phyloP scores from a whole-genome alignment of 805 yeast genomes.

The Schizosaccharomyces cryophilus region DNA sequence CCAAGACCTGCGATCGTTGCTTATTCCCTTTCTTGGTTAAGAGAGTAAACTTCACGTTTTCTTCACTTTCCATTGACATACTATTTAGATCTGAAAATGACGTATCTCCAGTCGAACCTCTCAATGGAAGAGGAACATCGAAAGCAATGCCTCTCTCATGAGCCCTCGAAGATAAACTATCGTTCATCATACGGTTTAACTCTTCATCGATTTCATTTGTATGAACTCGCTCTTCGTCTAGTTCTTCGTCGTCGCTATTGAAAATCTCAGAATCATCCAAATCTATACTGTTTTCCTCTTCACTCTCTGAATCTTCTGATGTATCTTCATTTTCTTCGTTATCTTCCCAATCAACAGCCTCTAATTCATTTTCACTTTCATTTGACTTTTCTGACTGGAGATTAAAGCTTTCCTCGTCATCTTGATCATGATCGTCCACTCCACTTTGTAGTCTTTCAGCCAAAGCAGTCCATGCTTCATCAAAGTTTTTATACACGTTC shows the following conservation, averaged over 20 bases:
- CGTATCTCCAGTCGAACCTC: not conserved
- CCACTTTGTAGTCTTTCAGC: slow-evolving; percentile 4
- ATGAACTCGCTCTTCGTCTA: slow-evolving; percentile 2
- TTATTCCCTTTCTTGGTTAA: slow-evolving; percentile 8
- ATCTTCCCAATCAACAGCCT: not conserved
- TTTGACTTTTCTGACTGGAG: not conserved
- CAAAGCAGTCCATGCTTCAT: slow-evolving; percentile 22
- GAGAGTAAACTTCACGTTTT: slow-evolving; percentile 7
- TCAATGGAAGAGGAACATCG: slow-evolving; percentile 9
- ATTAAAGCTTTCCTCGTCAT: not conserved
- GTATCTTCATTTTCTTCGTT: not conserved
- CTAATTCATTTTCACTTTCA: not conserved
- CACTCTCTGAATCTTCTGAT: not conserved
- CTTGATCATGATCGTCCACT: not conserved
- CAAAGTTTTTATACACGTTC: slow-evolving; percentile 17
- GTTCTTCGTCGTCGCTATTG: slow-evolving; percentile 3
- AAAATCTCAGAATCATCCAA: slow-evolving; percentile 1
- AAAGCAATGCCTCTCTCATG: slow-evolving; percentile 6
- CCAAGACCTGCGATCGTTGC: slow-evolving; percentile 7
- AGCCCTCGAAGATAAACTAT: slow-evolving; percentile 7
- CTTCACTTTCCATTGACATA: not conserved
- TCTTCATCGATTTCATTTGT: slow-evolving; percentile 9
- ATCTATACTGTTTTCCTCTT: not conserved
- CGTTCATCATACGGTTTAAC: slow-evolving; percentile 8
- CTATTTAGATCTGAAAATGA: not conserved